Percentiles rank a stretch among this genome's conserved stretches.
These are phyloP conservation scores for Linaria vulgaris DNA, from an alignment of 257 asterid species.

Conservation along the genomic window DNA sequence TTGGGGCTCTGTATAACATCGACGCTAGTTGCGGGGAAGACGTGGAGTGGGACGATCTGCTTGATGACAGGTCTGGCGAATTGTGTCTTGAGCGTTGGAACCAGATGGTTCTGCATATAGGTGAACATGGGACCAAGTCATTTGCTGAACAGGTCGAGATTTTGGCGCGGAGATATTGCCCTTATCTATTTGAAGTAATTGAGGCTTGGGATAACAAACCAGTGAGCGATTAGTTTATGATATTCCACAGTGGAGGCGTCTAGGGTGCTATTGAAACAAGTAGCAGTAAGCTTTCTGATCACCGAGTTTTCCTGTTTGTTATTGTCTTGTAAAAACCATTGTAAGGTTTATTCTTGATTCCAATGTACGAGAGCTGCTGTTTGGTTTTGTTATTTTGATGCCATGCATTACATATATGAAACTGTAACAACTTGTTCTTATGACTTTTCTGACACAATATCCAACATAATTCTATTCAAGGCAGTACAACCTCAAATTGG, in stretches of 20 bases:
- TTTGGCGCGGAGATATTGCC: slow-evolving; percentile 52
- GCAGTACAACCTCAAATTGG: too few species aligned
- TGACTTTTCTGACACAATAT: too few species aligned
- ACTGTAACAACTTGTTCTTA: too few species aligned
- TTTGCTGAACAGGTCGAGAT: slow-evolving; percentile 56
- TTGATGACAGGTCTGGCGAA: slow-evolving; percentile 47
- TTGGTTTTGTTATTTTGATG: too few species aligned
- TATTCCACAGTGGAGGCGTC: slow-evolving; percentile 6
- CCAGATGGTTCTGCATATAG: slow-evolving; percentile 57
- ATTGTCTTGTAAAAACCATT: too few species aligned
- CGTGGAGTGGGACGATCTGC: slow-evolving; percentile 58
- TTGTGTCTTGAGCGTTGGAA: slow-evolving; percentile 53
- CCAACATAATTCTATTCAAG: too few species aligned
- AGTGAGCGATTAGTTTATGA: slow-evolving; percentile 31
- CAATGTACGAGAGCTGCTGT: too few species aligned
- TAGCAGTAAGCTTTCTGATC: slow-evolving; percentile 4
- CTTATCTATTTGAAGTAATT: slow-evolving; percentile 47
- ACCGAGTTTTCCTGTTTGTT: too few species aligned
- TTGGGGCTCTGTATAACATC: slow-evolving; percentile 34
- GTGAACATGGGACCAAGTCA: slow-evolving; percentile 37
- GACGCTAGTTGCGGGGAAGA: slow-evolving; percentile 57
- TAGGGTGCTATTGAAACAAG: slow-evolving; percentile 14
- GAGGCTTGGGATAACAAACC: slow-evolving; percentile 58
- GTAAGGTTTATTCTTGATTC: too few species aligned
- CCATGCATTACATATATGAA: too few species aligned